A percentile compares a stretch with the other conserved stretches of the same genome.
Evolutionary conservation across 441 rosid species (phyloP).

Genomic region (Pelargonium citronellum): DNA sequence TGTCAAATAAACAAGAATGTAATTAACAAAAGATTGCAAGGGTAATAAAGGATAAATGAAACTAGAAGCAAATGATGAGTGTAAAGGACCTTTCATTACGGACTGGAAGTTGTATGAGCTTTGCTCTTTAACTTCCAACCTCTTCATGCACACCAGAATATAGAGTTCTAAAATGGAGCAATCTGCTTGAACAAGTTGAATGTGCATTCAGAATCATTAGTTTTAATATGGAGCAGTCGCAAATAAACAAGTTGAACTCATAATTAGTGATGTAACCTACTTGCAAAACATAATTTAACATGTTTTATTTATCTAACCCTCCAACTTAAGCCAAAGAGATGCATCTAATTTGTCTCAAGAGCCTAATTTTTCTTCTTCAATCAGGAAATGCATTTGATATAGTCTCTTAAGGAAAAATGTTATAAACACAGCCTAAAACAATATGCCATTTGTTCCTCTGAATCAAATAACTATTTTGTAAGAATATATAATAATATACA

Average conservation of each 20-base stretch:
- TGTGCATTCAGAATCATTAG: neutral
- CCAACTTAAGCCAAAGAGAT: neutral
- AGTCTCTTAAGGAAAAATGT: no score
- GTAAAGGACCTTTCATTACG: conserved; percentile 69
- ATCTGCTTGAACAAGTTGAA: conserved; percentile 43
- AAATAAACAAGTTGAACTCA: neutral
- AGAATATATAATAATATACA: no score
- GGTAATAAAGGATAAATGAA: neutral
- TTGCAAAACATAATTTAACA: neutral
- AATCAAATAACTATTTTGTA: no score
- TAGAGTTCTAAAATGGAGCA: conserved; percentile 89
- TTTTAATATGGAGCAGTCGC: neutral
- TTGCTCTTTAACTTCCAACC: conserved; percentile 84
- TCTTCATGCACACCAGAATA: conserved; percentile 77
- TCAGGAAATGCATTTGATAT: neutral
- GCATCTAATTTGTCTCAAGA: neutral
- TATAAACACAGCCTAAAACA: no score
- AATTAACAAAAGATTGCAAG: conserved; percentile 10
- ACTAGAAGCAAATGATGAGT: conserved; percentile 11
- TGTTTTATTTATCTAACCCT: neutral
- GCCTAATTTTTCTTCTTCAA: neutral
- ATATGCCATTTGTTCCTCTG: no score
- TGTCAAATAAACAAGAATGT: conserved; percentile 30
- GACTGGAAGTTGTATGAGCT: conserved; percentile 72
- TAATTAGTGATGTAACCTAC: neutral